Base-by-base conservation (phyloP, 1,139 yeast species). In the Kazachstania sp. region DNA sequence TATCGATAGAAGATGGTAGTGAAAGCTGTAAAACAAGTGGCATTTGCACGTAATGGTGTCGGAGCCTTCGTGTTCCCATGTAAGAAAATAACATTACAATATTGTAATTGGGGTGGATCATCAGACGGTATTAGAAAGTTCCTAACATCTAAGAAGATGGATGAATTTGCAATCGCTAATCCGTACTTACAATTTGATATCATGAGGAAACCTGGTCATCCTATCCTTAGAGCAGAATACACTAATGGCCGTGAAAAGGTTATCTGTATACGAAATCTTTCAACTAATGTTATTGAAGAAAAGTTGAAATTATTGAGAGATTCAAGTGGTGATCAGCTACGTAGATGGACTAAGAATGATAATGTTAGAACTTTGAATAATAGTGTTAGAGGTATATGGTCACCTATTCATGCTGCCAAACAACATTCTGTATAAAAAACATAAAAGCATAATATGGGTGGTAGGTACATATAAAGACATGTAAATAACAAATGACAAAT, bases 301-400 rank as follows among this genome's bases (percentile, higher is more conserved):
- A 83, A 72, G 71, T 72, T 72, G 65, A 73, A 69, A 53, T 71
- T 71, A 54, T 72, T 75, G 66, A 75, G 74, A 57, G 77, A 83
- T 63, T 71, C 83, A 12, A 72, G 82, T 31, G 84, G 83, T 32
- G 79, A 75, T 45, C 74, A 78, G 45, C 63, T 85, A 50, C 69
- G 73, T 54, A 81, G 80, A 61, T 56, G 59, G 47, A 78, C 85
- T 52, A 74, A 77, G 56, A 84, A 80, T 65, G 81, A 83, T 55
- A 83, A 84, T 56, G 97, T 92, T 39, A 77, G 79, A 65, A 83
- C 95, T 40, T 67, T 75, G 51, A 92, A 90, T 65, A 79, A 78
- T 51, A 83, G 95, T 45, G 92, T 92, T 16, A 83, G 99, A 74
- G 99, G 98, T 60, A 75, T 92, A 46, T 92, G 99, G 98, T 87